Evolutionary conservation across 768 basidiomycete species (phyloP).

Genomic region (Dioszegia aurantiaca): DNA sequence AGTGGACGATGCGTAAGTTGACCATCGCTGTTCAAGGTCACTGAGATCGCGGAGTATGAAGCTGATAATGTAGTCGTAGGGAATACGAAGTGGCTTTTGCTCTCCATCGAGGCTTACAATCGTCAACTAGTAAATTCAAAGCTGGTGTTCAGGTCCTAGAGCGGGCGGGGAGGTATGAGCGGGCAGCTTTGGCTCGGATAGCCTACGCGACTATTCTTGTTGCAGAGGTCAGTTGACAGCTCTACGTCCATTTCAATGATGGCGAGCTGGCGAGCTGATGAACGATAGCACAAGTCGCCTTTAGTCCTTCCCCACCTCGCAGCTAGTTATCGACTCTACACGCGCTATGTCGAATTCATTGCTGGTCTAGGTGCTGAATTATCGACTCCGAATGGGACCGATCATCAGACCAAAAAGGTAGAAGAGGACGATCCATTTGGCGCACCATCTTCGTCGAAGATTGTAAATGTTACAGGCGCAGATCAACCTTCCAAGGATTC

Average conservation of each 20-base stretch:
- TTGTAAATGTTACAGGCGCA: slow-evolving; percentile 26
- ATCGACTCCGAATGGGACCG: not conserved
- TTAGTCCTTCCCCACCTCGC: slow-evolving; percentile 5
- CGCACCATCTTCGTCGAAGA: slow-evolving; percentile 31
- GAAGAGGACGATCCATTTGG: slow-evolving; percentile 56
- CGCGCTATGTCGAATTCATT: slow-evolving; percentile 4
- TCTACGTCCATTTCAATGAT: not conserved
- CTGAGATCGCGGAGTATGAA: not conserved
- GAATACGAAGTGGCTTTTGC: slow-evolving; percentile 10
- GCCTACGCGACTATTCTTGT: slow-evolving; percentile 69
- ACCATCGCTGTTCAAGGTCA: too few species aligned
- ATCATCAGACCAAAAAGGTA: not conserved
- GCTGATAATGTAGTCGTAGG: slow-evolving; percentile 1
- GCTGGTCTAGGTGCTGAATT: not conserved
- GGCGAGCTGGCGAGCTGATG: not conserved
- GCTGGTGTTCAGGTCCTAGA: slow-evolving; percentile 62
- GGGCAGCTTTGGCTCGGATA: slow-evolving; percentile 68
- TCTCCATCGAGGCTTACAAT: slow-evolving; percentile 21
- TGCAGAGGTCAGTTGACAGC: slow-evolving; percentile 57
- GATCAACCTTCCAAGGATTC: slow-evolving; percentile 43
- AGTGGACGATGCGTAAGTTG: slow-evolving; percentile 58
- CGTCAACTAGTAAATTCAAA: slow-evolving; percentile 55
- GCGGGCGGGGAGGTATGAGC: slow-evolving; percentile 63
- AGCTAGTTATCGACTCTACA: slow-evolving; percentile 3
- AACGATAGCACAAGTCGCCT: not conserved